Base-by-base conservation (phyloP, 2,329 filamentous ascomycete genomes). In the Elsinoe fawcettii region DNA sequence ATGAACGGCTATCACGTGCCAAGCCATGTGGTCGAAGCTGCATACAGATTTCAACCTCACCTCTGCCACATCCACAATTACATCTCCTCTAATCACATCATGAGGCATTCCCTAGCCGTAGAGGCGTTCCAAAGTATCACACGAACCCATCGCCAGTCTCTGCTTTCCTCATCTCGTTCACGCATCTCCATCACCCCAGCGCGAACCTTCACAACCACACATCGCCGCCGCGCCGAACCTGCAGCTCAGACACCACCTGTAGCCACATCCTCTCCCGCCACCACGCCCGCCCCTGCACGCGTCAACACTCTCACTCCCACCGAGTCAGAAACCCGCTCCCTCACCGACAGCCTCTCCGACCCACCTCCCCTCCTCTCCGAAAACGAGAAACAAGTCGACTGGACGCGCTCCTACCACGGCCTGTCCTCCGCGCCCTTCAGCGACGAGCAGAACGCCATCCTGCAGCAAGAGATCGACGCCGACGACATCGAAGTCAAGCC, bases 401-500 rank as follows among this genome's bases (percentile, higher is more conserved):
- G 91, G 91, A 83, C 86, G 18, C 83, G 80, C 51, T 95, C 88
- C 12, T 96, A 86, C 76, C 84, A 92, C 70, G 88, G 89, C 11
- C 81, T 96, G 16, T 86, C 85, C 34, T 78, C 80, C 0, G 76
- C 77, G 32, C 80, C 89, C 0, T 95, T 96, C 71, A 76, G 83
- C 2, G 74, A 82, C 46, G 85, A 90, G 71, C 81, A 86, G 55
- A 79, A 82, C 8, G 78, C 83, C 14, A 79, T 88, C 18, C 78
- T 96, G 47, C 80, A 87, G 61, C 77, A 81, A 58, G 83, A 85
- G 1, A 70, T 95, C 11, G 75, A 83, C 56, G 74, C 80, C 0
- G 80, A 85, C 49, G 92, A 97, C 72, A 85, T 99, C 57, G 93
- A 99, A 76, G 87, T 99, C 69, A 99, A 99, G 77, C 92, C 93